These are phyloP conservation scores for Saxophila tyrrhenica DNA, from an alignment of 495 filamentous ascomycete genomes.

Conservation along the genomic window DNA sequence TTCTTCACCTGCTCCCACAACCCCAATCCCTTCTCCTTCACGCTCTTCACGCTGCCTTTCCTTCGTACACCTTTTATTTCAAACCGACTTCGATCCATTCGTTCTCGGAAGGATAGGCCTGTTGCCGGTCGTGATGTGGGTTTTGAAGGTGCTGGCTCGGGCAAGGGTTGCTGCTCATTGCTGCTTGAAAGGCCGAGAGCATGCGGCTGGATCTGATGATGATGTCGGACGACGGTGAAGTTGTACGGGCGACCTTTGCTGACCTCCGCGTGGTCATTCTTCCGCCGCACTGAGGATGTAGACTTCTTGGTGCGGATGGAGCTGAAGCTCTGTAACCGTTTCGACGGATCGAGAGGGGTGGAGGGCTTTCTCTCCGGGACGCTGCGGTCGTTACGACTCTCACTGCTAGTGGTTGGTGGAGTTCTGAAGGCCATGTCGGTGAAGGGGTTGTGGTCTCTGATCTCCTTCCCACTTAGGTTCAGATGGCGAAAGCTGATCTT, in stretches of 20 bases:
- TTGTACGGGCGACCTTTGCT: not conserved
- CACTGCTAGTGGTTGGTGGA: not conserved
- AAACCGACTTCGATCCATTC: constrained; percentile 10
- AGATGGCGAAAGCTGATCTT: constrained; percentile 7
- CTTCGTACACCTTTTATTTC: constrained; percentile 11
- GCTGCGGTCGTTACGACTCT: not conserved
- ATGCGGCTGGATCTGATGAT: not conserved
- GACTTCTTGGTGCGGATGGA: constrained; percentile 7
- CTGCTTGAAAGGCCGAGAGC: not conserved
- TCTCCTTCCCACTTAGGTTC: not conserved
- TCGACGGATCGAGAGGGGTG: not conserved
- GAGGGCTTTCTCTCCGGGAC: not conserved
- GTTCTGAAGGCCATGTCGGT: not conserved
- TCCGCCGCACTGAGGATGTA: not conserved
- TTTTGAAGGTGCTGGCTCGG: not conserved
- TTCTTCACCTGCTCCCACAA: constrained; percentile 4
- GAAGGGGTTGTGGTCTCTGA: not conserved
- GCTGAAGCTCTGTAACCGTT: constrained; percentile 9
- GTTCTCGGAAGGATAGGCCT: constrained; percentile 2
- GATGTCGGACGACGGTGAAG: not conserved
- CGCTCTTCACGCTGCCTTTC: constrained; percentile 6
- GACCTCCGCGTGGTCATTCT: not conserved
- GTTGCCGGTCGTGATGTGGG: not conserved
- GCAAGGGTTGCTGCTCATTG: not conserved
- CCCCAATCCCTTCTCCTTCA: not conserved